Evolutionary conservation across 106 monocot genomes (phyloP).

Genomic region (Dioscorea zingiberensis): DNA sequence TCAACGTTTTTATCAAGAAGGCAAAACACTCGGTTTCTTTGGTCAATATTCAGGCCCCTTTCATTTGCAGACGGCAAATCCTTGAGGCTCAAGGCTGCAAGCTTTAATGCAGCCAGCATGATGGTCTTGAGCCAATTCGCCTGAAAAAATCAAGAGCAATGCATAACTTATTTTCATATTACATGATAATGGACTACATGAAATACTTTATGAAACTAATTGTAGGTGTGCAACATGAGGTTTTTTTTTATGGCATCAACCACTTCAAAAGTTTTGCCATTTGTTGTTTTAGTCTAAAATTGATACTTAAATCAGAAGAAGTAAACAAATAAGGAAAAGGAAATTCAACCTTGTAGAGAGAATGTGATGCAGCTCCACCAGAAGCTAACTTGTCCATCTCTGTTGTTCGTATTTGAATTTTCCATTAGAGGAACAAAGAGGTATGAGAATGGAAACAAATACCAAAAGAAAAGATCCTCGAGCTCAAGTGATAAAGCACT

Average conservation of each 20-base stretch:
- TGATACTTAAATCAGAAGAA: not conserved
- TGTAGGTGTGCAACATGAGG: no score
- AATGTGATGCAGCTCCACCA: constrained; percentile 87
- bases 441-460: constrained; percentile 84
- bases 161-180: no score
- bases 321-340: not conserved
- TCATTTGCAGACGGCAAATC: constrained; percentile 58
- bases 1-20: no score
- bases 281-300: no score
- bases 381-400: constrained; percentile 77
- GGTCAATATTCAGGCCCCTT: no score
- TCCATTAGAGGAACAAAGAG: constrained; percentile 78
- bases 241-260: no score
- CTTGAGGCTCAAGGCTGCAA: constrained; percentile 79
- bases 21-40: no score
- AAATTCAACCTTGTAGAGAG: constrained; percentile 77
- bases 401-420: constrained; percentile 83
- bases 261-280: no score
- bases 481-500: constrained; percentile 66
- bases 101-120: constrained; percentile 86
- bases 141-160: constrained; percentile 22
- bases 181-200: no score
- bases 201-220: no score
- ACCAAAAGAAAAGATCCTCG: constrained; percentile 81
- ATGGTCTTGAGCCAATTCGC: constrained; percentile 75